phyloP scores from a whole-genome alignment of 2,329 filamentous ascomycete species.

The Colletotrichum sp. region DNA sequence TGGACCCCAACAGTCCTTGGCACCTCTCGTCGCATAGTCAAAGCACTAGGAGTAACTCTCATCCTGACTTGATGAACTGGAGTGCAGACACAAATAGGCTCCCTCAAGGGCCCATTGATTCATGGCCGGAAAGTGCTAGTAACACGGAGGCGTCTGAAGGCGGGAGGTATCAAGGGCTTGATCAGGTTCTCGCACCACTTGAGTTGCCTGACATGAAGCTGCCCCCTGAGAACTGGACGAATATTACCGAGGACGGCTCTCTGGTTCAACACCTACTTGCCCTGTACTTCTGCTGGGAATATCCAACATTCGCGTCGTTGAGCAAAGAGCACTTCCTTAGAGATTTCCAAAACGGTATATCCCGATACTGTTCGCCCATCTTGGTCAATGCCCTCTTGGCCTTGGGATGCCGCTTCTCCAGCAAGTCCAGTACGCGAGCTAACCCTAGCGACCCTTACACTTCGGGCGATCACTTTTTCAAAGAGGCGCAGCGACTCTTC shows the following conservation, averaged over 20 bases:
- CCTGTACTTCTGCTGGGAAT: slow-evolving; percentile 78
- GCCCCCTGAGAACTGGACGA: slow-evolving; percentile 61
- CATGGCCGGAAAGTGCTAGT: slow-evolving; percentile 52
- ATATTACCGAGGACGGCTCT: slow-evolving; percentile 59
- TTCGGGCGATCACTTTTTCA: slow-evolving; percentile 77
- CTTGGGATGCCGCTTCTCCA: slow-evolving; percentile 72
- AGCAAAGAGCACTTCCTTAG: slow-evolving; percentile 74
- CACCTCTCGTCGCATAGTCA: slow-evolving; percentile 52
- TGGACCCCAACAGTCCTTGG: slow-evolving; percentile 53
- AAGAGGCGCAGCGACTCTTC: slow-evolving; percentile 68
- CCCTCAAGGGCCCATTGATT: slow-evolving; percentile 51
- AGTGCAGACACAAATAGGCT: slow-evolving; percentile 41
- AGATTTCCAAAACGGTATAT: slow-evolving; percentile 65
- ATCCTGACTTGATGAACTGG: slow-evolving; percentile 53
- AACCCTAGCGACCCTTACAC: slow-evolving; percentile 66
- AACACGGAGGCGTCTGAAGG: slow-evolving; percentile 29
- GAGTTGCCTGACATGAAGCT: slow-evolving; percentile 48
- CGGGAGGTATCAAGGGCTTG: slow-evolving; percentile 36
- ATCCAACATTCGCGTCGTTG: slow-evolving; percentile 75
- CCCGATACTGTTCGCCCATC: slow-evolving; percentile 71
- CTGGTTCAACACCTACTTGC: slow-evolving; percentile 69
- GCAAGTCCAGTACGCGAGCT: slow-evolving; percentile 66
- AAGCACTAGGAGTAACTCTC: slow-evolving; percentile 50
- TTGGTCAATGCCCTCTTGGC: slow-evolving; percentile 70
- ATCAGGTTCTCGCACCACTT: slow-evolving; percentile 54